A percentile compares a stretch with the other conserved stretches of the same genome.
Evolutionary conservation across 257 asterid genomes (phyloP).

Genomic region (Ballota nigra): DNA sequence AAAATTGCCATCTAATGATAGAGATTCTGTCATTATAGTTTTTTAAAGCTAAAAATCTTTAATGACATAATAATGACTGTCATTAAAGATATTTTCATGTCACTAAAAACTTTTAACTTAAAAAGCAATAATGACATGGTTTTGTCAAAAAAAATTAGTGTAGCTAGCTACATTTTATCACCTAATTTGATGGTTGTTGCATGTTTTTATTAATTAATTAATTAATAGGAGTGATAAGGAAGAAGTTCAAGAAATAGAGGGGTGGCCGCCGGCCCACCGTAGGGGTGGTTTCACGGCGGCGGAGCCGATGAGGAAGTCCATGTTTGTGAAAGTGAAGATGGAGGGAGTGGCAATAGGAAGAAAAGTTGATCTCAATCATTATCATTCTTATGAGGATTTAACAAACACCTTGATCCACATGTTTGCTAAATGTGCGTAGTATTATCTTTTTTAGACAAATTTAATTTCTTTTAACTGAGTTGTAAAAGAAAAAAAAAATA

Average conservation of each 20-base stretch:
- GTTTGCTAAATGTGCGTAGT: conserved; percentile 42
- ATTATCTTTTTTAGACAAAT: background rate
- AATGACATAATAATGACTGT: too few species aligned
- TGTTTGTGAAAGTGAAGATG: conserved; percentile 61
- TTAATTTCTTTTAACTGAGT: background rate
- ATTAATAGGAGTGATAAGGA: conserved; percentile 21
- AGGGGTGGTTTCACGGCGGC: conserved; percentile 15
- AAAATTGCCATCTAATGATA: too few species aligned
- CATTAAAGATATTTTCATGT: too few species aligned
- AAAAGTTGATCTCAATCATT: conserved; percentile 40
- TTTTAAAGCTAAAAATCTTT: too few species aligned
- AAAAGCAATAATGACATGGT: too few species aligned
- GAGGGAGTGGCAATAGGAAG: conserved; percentile 55
- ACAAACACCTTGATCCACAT: conserved; percentile 37
- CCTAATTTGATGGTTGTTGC: background rate
- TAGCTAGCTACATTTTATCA: too few species aligned
- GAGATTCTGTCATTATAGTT: too few species aligned
- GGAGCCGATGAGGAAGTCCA: background rate
- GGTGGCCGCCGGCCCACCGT: conserved; percentile 40
- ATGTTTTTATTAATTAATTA: background rate
- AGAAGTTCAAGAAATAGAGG: conserved; percentile 26
- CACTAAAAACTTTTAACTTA: too few species aligned
- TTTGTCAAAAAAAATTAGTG: too few species aligned
- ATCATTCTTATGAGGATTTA: conserved; percentile 36
- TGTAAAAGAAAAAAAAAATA: background rate